phyloP scores from a whole-genome alignment of 768 basidiomycete genomes.

The Piloderma croceum region DNA sequence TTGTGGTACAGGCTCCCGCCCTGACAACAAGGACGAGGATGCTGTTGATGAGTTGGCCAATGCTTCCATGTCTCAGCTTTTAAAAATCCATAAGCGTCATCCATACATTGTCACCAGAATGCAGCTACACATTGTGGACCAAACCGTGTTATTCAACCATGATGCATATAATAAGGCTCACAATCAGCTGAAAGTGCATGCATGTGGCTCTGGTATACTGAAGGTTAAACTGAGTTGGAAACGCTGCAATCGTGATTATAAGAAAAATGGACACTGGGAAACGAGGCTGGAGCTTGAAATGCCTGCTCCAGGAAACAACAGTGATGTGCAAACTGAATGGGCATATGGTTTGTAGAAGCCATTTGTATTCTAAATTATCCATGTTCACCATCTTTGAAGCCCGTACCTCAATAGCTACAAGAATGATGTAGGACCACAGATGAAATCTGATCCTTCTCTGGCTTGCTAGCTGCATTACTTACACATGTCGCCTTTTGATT shows the following conservation, averaged over 20 bases:
- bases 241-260: constrained; percentile 21
- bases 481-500: background rate
- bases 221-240: too few species aligned
- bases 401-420: too few species aligned
- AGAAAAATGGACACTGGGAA: constrained; percentile 25
- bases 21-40: background rate
- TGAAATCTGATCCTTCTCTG: background rate
- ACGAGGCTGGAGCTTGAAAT: constrained; percentile 23
- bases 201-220: too few species aligned
- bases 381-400: too few species aligned
- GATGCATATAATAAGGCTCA: constrained; percentile 25
- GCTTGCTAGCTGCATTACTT: background rate
- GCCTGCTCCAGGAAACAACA: constrained; percentile 4
- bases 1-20: constrained; percentile 3
- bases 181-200: constrained; percentile 16
- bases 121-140: constrained; percentile 28
- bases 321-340: constrained; percentile 13
- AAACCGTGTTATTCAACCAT: constrained; percentile 25
- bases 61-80: constrained; percentile 3
- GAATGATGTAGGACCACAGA: constrained; percentile 4
- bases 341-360: constrained; percentile 8
- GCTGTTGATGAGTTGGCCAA: constrained; percentile 21
- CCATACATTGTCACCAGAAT: constrained; percentile 20
- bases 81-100: constrained; percentile 6
- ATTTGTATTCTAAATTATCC: too few species aligned